Evolutionary conservation across 495 filamentous ascomycete genomes (phyloP).

Genomic region (Endocarpon pusillum): DNA sequence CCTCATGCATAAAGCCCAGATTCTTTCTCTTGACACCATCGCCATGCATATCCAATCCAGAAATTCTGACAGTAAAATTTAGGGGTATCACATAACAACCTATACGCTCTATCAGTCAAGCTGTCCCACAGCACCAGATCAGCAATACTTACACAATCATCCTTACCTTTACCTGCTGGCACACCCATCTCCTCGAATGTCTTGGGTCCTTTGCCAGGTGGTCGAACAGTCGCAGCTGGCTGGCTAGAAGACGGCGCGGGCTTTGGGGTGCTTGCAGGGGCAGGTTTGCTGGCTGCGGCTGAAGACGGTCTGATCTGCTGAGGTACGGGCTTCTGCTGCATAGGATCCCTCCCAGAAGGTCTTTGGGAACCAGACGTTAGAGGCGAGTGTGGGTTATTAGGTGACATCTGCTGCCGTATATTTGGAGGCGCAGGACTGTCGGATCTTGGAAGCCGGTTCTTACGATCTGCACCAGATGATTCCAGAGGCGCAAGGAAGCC

Average conservation of each 20-base stretch:
- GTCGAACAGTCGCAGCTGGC: slow-evolving; percentile 20
- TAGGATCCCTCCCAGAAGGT: slow-evolving; percentile 1
- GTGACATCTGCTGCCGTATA: no score
- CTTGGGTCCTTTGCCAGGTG: slow-evolving; percentile 67
- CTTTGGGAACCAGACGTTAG: slow-evolving; percentile 17
- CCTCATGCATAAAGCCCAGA: no score
- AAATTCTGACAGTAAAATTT: neutral
- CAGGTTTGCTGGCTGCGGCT: slow-evolving; percentile 15
- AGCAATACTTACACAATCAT: slow-evolving; percentile 66
- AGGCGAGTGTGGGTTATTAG: slow-evolving; percentile 18
- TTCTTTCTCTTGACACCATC: neutral
- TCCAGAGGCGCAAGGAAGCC: slow-evolving; percentile 37
- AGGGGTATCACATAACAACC: slow-evolving; percentile 46
- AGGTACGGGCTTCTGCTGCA: slow-evolving; percentile 10
- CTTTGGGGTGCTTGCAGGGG: slow-evolving; percentile 13
- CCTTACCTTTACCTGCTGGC: slow-evolving; percentile 56
- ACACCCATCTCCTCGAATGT: slow-evolving; percentile 99
- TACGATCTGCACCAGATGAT: slow-evolving; percentile 16
- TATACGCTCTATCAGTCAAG: slow-evolving; percentile 24
- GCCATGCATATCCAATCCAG: slow-evolving; percentile 1
- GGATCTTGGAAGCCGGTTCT: slow-evolving; percentile 14
- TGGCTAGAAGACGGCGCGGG: slow-evolving; percentile 16
- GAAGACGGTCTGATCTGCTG: slow-evolving; percentile 14
- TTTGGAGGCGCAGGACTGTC: slow-evolving; percentile 7
- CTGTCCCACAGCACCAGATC: neutral